phyloP scores from a whole-genome alignment of 306 rosid species.

The Corylus avellana region DNA sequence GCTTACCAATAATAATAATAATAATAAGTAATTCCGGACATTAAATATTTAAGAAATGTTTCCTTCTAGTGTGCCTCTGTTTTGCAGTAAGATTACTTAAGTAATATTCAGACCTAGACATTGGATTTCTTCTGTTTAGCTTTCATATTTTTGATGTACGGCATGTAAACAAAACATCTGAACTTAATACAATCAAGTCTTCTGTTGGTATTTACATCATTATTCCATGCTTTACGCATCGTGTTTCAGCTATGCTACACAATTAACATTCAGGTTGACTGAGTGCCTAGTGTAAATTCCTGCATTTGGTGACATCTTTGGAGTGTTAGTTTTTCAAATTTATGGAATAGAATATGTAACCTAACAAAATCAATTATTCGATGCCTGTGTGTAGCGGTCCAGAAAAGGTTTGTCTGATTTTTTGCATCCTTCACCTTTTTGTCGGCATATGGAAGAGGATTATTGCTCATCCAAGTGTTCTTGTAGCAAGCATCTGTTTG shows the following conservation, averaged over 20 bases:
- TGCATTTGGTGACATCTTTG: not conserved
- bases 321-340: not conserved
- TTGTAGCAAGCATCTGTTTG: slow-evolving; percentile 58
- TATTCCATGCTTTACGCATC: not conserved
- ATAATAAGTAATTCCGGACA: not conserved
- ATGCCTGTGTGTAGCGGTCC: slow-evolving; percentile 67
- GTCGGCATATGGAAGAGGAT: slow-evolving; percentile 76
- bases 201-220: not conserved
- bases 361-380: slow-evolving; percentile 29
- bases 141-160: not conserved
- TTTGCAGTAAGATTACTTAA: not conserved
- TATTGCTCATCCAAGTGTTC: slow-evolving; percentile 55
- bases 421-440: slow-evolving; percentile 72
- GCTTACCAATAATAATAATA: no score
- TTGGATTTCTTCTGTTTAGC: not conserved
- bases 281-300: not conserved
- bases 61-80: not conserved
- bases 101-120: not conserved
- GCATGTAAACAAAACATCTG: not conserved
- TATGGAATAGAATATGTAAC: slow-evolving; percentile 6
- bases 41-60: not conserved
- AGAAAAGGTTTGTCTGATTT: slow-evolving; percentile 67
- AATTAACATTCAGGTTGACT: not conserved
- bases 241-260: not conserved
- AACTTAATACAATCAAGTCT: not conserved